These are phyloP conservation scores for Trametes maxima DNA, from an alignment of 768 basidiomycete genomes.

Conservation along the genomic window DNA sequence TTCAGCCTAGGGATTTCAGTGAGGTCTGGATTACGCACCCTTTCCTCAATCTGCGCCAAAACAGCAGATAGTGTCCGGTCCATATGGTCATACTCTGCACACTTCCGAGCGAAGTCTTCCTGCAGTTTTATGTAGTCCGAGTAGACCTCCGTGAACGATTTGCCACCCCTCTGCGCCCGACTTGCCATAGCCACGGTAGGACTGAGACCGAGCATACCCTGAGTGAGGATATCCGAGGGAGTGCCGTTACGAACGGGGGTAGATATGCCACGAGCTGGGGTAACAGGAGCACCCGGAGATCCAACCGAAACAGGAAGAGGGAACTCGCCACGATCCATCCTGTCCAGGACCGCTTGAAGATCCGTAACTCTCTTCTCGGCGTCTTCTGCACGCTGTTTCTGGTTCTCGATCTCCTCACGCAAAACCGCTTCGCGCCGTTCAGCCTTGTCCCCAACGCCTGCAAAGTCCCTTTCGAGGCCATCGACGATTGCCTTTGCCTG, in stretches of 20 bases:
- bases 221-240: constrained; percentile 45
- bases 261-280: constrained; percentile 40
- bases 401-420: constrained; percentile 71
- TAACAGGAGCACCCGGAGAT: constrained; percentile 24
- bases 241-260: constrained; percentile 45
- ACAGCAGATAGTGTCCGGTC: constrained; percentile 78
- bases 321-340: constrained; percentile 73
- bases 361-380: constrained; percentile 73
- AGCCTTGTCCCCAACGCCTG: constrained; percentile 66
- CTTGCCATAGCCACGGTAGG: constrained; percentile 89
- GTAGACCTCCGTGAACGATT: constrained; percentile 94
- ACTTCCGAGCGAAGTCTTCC: constrained; percentile 77
- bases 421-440: constrained; percentile 68
- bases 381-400: constrained; percentile 66
- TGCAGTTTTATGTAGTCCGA: constrained; percentile 86
- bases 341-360: constrained; percentile 70
- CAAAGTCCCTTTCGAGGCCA: constrained; percentile 82
- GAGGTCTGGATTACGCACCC: constrained; percentile 49
- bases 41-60: constrained; percentile 88
- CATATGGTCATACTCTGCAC: constrained; percentile 83
- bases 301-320: constrained; percentile 49
- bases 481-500: constrained; percentile 84
- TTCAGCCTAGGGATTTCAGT: constrained; percentile 7
- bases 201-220: constrained; percentile 71
- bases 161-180: constrained; percentile 77